A percentile compares a stretch with the other conserved stretches of the same genome.
These are phyloP conservation scores for Paraconiothyrium brasiliense DNA, from an alignment of 2,329 filamentous ascomycete species.

Conservation along the genomic window DNA sequence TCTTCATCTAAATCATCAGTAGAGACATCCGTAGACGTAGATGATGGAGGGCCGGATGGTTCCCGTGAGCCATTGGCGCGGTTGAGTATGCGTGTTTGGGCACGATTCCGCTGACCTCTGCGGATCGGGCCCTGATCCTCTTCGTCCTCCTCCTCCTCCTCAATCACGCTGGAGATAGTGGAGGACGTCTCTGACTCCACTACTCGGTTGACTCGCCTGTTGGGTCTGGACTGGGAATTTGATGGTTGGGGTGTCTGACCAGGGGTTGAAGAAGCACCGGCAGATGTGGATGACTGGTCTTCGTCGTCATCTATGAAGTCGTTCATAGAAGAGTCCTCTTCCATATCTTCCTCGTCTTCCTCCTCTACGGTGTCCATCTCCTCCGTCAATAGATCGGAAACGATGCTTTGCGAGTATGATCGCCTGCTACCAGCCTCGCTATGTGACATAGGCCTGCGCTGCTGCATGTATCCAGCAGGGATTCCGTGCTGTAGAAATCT, in stretches of 20 bases:
- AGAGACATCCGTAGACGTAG: slow-evolving; percentile 47
- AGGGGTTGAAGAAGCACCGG: slow-evolving; percentile 41
- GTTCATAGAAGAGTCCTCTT: slow-evolving; percentile 54
- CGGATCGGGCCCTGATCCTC: slow-evolving; percentile 49
- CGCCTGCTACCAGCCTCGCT: slow-evolving; percentile 53
- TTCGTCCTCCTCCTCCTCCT: slow-evolving; percentile 49
- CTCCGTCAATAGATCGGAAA: slow-evolving; percentile 51
- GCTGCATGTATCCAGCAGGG: slow-evolving; percentile 32
- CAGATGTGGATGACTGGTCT: slow-evolving; percentile 32
- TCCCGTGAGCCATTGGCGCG: slow-evolving; percentile 47
- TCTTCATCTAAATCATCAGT: slow-evolving; percentile 51
- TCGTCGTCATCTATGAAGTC: slow-evolving; percentile 53
- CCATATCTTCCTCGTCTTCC: slow-evolving; percentile 52
- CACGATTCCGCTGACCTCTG: slow-evolving; percentile 42
- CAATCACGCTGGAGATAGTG: slow-evolving; percentile 44
- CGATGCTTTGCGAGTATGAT: slow-evolving; percentile 52
- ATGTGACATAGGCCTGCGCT: slow-evolving; percentile 49
- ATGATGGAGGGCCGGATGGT: slow-evolving; percentile 41
- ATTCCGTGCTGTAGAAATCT: slow-evolving; percentile 43
- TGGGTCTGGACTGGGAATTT: slow-evolving; percentile 30
- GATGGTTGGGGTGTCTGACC: slow-evolving; percentile 42
- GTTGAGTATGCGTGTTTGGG: slow-evolving; percentile 40
- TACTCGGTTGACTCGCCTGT: slow-evolving; percentile 44
- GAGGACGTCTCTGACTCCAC: slow-evolving; percentile 52
- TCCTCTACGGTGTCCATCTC: slow-evolving; percentile 56